Evolutionary conservation across 2,329 filamentous ascomycete species (phyloP), one percentile per base, ranked within the genome.

Genomic region (Proliferodiscus dingleyae): DNA sequence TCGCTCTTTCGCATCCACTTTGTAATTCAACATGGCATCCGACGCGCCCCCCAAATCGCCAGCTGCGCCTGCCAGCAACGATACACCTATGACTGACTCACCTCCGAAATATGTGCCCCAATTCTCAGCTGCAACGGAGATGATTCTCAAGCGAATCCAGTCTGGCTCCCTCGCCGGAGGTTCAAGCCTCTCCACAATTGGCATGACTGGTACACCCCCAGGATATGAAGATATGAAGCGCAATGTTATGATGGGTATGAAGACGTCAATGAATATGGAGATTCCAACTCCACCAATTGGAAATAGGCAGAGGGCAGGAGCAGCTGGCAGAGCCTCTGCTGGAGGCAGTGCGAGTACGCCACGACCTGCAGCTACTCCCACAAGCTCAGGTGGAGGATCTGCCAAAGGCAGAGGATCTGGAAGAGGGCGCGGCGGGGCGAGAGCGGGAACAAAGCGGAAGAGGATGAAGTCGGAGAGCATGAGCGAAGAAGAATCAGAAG

Each of bases 81-180:
- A 56, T 33, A 41, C 45, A 13, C 43, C 50, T 15, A 44, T 48
- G 19, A 45, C 33, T n/a, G 57, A 59, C 10, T 56, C 58, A 22
- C 56, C 59, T 48, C 55, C 58, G 6, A 60, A 61, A 56, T 64
- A 63, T 45, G 55, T 63, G 1, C 61, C 60, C 30, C 59, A 63
- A 41, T 64, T 65, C 51, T 63, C 61, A 52, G 63, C 62, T 29
- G 52, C 62, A 11, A 65, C 63, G 2, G 61, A 64, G 42, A 63
- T 64, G 61, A 65, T 65, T 28, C 56, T 65, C 28, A 61, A 63
- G 52, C 61, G 63, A 32, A 63, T 64, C 37, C 56, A 61, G 34
- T 58, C 59, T 16, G 59, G 62, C 23, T 47, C 41, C 36, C 49
- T 44, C 16, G 43, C 42, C 39, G 34, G 37, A 22, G 45, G 52